A percentile compares a stretch with the other conserved stretches of the same genome.
phyloP scores from a whole-genome alignment of 495 filamentous ascomycete species.

The Pyrenula massariospora region DNA sequence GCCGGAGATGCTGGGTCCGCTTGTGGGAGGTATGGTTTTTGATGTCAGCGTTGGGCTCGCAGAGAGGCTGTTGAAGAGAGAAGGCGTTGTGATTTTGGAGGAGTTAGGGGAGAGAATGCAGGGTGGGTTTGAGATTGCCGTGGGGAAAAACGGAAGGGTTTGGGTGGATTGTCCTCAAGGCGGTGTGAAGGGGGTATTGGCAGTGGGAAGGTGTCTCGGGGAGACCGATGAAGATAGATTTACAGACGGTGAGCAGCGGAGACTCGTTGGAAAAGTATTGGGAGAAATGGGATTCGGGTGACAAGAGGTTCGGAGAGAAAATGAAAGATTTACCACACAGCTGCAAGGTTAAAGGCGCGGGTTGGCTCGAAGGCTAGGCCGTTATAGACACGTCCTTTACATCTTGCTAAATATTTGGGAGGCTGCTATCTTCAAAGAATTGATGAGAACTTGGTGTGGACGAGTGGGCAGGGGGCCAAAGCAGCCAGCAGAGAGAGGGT shows the following conservation, averaged over 20 bases:
- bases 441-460: too few relatives aligned
- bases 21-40: conserved; percentile 82
- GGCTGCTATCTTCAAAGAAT: too few relatives aligned
- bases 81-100: conserved; percentile 61
- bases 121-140: conserved; percentile 78
- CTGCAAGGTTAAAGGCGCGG: too few relatives aligned
- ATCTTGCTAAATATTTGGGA: too few relatives aligned
- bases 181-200: conserved; percentile 52
- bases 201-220: conserved; percentile 69
- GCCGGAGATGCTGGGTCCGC: conserved; percentile 72
- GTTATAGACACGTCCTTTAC: too few relatives aligned
- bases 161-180: conserved; percentile 70
- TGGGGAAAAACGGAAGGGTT: conserved; percentile 85
- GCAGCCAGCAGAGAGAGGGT: too few relatives aligned
- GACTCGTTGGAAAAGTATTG: conserved; percentile 60
- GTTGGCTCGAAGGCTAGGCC: too few relatives aligned
- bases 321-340: too few relatives aligned
- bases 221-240: conserved; percentile 61
- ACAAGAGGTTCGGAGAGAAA: not conserved
- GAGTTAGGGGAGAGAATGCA: conserved; percentile 68
- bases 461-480: too few relatives aligned
- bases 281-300: conserved; percentile 22
- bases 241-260: conserved; percentile 62
- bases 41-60: conserved; percentile 71
- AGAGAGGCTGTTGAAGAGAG: conserved; percentile 49